Percentiles rank a stretch among this genome's conserved stretches.
Conservation (phyloP, 176 grass and related monocot species). For the Musa itinerans region DNA sequence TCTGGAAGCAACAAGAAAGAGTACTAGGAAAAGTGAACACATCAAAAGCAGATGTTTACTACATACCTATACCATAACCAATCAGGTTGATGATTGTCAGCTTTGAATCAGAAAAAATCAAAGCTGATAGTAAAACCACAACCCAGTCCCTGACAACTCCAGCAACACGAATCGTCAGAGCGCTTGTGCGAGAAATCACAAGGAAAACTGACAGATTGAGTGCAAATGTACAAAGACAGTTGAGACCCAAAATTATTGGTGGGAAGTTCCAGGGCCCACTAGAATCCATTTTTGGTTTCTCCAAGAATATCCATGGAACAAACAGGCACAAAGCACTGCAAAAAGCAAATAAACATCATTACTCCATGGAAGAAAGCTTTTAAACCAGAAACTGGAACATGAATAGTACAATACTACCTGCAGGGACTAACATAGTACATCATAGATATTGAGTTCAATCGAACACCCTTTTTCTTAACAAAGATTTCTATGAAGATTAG, state of each 20-base stretch:
- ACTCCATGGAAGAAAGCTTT: not conserved
- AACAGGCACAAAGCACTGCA: constrained; percentile 91
- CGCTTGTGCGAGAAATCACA: constrained; percentile 94
- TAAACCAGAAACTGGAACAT: constrained; percentile 8
- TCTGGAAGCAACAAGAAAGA: not conserved
- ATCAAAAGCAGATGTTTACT: not conserved
- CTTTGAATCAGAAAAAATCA: constrained; percentile 87
- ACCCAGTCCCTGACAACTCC: constrained; percentile 96
- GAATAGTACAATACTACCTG: constrained; percentile 43
- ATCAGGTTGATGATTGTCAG: constrained; percentile 87
- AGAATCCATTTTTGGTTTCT: constrained; percentile 96
- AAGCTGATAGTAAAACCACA: constrained; percentile 82
- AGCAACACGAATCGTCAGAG: constrained; percentile 86
- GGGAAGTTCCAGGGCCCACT: constrained; percentile 83
- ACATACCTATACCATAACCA: constrained; percentile 96
- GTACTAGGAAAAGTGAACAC: not conserved
- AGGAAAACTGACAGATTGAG: constrained; percentile 97
- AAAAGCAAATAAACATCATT: not conserved
- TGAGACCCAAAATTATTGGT: constrained; percentile 72
- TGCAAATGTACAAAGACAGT: constrained; percentile 89
- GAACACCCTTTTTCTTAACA: constrained; percentile 95
- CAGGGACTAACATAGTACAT: constrained; percentile 99
- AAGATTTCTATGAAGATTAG: constrained; percentile 98
- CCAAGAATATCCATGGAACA: constrained; percentile 95
- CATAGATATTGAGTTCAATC: constrained; percentile 87